Evolutionary conservation across 257 asterid species (phyloP), one percentile per base, ranked within the genome.

Genomic region (Capsicum rhomboideum): DNA sequence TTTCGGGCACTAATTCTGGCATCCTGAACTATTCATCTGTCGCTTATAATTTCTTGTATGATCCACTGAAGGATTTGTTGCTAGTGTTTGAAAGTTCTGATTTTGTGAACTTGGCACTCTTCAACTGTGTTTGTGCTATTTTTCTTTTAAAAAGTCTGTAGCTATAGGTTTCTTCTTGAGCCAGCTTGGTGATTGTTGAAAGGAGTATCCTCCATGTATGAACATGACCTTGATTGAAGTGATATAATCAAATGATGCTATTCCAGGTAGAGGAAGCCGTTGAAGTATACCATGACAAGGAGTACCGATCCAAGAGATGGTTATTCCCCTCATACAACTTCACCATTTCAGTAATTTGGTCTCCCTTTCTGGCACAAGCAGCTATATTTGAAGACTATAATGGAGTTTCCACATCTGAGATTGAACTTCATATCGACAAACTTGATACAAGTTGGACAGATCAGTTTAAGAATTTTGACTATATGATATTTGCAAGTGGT

Each of bases 321-420:
- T 23, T 89, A 79, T 92, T 95, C 87, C 97, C 95, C 1, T 84
- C 78, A 10, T 81, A 87, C 94, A 95, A 92, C 85, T 88, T 93
- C 50, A 92, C 94, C 0, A 37, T 95, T 20, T 94, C 97, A 4
- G 91, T 85, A 66, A 56, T 95, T 53, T 95, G 99, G 99, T 89
- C 98, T 42, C 99, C 99, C 31, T 90, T 93, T 77, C 91, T 95
- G 26, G 93, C 98, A 5, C 20, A 91, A 68, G 97, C 98, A 10
- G 90, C 86, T 77, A 91, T 90, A 79, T 87, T 88, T 16, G 98
- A 92, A 87, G 97, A 95, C 63, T 31, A 75, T 1, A 85, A 91
- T 8, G 99, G 98, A 14, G 92, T 93, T 61, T 90, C 97, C 8
- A 86, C 94, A 4, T 85, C 93, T 13, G 99, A 95, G 71, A 84